A percentile compares a stretch with the other conserved stretches of the same genome.
Evolutionary conservation across 176 grass and related monocot species (phyloP).

Genomic region (Olyra latifolia): DNA sequence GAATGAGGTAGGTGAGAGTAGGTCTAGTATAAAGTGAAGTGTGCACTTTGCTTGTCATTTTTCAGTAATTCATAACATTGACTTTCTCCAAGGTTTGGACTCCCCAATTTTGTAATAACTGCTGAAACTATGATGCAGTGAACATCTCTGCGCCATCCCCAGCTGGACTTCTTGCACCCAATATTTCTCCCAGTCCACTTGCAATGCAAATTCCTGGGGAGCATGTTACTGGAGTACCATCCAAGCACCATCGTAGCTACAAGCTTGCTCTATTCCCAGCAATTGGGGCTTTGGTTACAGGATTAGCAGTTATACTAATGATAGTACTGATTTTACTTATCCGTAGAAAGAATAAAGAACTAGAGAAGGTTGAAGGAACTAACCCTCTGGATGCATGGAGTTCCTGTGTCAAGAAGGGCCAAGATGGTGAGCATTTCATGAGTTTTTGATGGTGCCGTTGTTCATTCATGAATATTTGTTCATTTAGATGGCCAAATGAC

Average conservation of each 20-base stretch:
- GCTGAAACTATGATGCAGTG: slow-evolving; percentile 54
- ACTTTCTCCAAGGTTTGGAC: slow-evolving; percentile 9
- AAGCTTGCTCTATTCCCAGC: slow-evolving; percentile 52
- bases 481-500: slow-evolving; percentile 11
- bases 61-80: slow-evolving; percentile 11
- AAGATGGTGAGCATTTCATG: slow-evolving; percentile 59
- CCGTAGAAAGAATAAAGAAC: slow-evolving; percentile 73
- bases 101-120: slow-evolving; percentile 14
- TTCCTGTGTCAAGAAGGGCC: slow-evolving; percentile 59
- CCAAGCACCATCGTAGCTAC: slow-evolving; percentile 59
- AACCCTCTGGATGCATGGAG: slow-evolving; percentile 30
- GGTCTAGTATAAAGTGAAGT: slow-evolving; percentile 14
- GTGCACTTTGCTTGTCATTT: not conserved
- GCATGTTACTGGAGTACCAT: slow-evolving; percentile 43
- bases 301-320: slow-evolving; percentile 63
- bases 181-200: slow-evolving; percentile 61
- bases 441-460: not conserved
- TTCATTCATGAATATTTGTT: slow-evolving; percentile 17
- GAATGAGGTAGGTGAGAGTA: not conserved
- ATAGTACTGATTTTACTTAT: slow-evolving; percentile 81
- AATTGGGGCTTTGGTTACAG: slow-evolving; percentile 75
- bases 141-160: slow-evolving; percentile 50
- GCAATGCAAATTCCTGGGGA: slow-evolving; percentile 49
- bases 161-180: slow-evolving; percentile 31
- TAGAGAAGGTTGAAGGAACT: slow-evolving; percentile 58